A percentile compares a stretch with the other conserved stretches of the same genome.
These are phyloP conservation scores for Lichtheimia ornata DNA, from an alignment of 371 early-diverging fungal genomes.

Conservation along the genomic window DNA sequence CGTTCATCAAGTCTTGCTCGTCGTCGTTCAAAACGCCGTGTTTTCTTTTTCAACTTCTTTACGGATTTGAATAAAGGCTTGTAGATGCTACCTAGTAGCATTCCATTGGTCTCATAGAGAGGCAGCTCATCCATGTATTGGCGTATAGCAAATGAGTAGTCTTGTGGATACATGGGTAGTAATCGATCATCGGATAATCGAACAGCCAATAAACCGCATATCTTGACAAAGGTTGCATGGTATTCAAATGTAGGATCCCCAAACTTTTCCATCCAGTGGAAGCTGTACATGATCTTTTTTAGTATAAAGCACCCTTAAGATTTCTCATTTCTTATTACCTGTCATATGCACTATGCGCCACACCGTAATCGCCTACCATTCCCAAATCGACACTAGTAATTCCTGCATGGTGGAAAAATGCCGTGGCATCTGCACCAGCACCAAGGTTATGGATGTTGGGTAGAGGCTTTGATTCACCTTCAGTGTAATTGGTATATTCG, in stretches of 20 bases:
- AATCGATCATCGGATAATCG: slow-evolving; percentile 40
- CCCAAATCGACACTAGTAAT: slow-evolving; percentile 55
- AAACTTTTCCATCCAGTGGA: slow-evolving; percentile 67
- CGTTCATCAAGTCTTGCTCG: slow-evolving; percentile 10
- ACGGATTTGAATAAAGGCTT: slow-evolving; percentile 9
- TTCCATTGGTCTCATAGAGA: not conserved
- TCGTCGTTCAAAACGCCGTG: slow-evolving; percentile 15
- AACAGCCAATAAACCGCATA: slow-evolving; percentile 41
- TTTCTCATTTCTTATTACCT: slow-evolving; percentile 11
- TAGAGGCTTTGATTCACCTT: slow-evolving; percentile 17
- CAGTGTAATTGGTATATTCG: slow-evolving; percentile 14
- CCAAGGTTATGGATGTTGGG: slow-evolving; percentile 26
- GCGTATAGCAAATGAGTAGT: slow-evolving; percentile 28
- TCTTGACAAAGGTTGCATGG: slow-evolving; percentile 50
- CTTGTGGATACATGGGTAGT: slow-evolving; percentile 38
- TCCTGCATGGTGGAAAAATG: slow-evolving; percentile 64
- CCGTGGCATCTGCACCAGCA: slow-evolving; percentile 55
- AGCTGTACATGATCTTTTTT: slow-evolving; percentile 4
- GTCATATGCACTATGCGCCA: slow-evolving; percentile 64
- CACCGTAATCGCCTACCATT: slow-evolving; percentile 50
- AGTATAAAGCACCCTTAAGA: slow-evolving; percentile 9
- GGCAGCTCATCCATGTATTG: slow-evolving; percentile 20
- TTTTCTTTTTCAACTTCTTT: slow-evolving; percentile 8
- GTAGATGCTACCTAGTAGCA: not conserved
- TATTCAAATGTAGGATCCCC: slow-evolving; percentile 67